Evolutionary conservation across 176 grass and related monocot genomes (phyloP), one percentile per base, ranked within the genome.

Genomic region (Cymbopogon citratus): DNA sequence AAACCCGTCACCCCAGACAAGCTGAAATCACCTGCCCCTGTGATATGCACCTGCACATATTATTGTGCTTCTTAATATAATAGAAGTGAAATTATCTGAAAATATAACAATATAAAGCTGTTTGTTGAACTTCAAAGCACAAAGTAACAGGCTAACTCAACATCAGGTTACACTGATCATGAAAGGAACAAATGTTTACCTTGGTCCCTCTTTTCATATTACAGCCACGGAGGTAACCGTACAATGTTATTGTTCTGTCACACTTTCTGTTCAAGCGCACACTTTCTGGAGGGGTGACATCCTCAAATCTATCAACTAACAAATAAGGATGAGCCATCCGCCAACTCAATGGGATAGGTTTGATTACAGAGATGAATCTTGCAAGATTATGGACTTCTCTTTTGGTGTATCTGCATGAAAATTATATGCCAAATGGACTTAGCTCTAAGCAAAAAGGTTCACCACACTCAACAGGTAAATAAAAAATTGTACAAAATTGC

Each of bases 221-320:
- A 78, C 92, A 95, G 74, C 96, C 96, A 84, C 96, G 91, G 77
- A 99, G 87, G 73, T 99, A 99, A 73, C 96, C 96, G 82, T 99
- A 99, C 62, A 95, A 82, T 44, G 93, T 99, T 64, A 99, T 86
- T 82, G 93, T 99, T 82, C 96, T 91, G 78, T 99, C 96, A 75
- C 96, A 95, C 71, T 99, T 95, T 69, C 61, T 91, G 81, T 99
- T 83, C 43, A 85, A 39, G 26, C 80, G 92, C 72, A 99, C 79
- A 77, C 73, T 89, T 80, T 93, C 92, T 69, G 89, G 66, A 35
- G 92, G 91, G 62, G 96, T 99, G 24, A 89, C 92, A 91, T 99
- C 96, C 81, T 99, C 96, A 74, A 99, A 90, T 79, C 96, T 91
- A 82, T 99, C 96, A 69, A 87, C 89, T 70, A 99, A 85, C 59